Percentiles rank a stretch among this genome's conserved stretches.
phyloP scores from a whole-genome alignment of 2,329 filamentous ascomycete genomes.

The Aspergillus pseudoglaucus region DNA sequence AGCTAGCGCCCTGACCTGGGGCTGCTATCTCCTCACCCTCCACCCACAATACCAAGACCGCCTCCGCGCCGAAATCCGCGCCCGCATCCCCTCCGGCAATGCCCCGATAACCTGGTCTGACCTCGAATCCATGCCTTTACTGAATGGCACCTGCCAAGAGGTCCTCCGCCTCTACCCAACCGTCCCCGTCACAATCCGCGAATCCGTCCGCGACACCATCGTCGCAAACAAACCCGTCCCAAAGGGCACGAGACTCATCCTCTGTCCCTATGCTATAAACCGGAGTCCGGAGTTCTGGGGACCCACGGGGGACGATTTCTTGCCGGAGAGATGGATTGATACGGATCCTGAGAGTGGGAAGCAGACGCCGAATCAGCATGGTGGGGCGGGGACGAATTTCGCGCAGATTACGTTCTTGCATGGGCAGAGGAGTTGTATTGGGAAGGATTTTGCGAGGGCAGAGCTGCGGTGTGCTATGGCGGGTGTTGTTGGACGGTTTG shows the following conservation, averaged over 20 bases:
- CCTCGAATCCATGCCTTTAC: slow-evolving; percentile 66
- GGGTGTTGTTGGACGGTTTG: slow-evolving; percentile 30
- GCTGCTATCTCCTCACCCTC: slow-evolving; percentile 47
- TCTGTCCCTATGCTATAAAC: slow-evolving; percentile 66
- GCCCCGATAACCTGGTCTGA: slow-evolving; percentile 21
- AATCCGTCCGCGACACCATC: slow-evolving; percentile 38
- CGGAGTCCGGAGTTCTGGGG: slow-evolving; percentile 66
- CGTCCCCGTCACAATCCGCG: slow-evolving; percentile 35
- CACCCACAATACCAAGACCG: slow-evolving; percentile 44
- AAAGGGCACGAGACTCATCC: slow-evolving; percentile 61
- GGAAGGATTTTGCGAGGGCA: slow-evolving; percentile 38
- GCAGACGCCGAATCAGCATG: slow-evolving; percentile 47
- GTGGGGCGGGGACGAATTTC: slow-evolving; percentile 32
- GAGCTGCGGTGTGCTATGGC: slow-evolving; percentile 37
- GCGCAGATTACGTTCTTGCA: slow-evolving; percentile 36
- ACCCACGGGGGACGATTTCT: slow-evolving; percentile 61
- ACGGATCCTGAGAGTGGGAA: slow-evolving; percentile 47
- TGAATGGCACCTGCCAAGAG: slow-evolving; percentile 72
- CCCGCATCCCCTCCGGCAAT: slow-evolving; percentile 37
- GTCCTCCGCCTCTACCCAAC: slow-evolving; percentile 48
- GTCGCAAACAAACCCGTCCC: slow-evolving; percentile 62
- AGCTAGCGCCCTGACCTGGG: slow-evolving; percentile 49
- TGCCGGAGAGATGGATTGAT: slow-evolving; percentile 68
- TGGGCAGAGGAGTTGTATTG: slow-evolving; percentile 33
- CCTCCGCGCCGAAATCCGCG: slow-evolving; percentile 47